Conservation (phyloP, 441 rosid species). For the Cnidoscolus chayamansa region DNA sequence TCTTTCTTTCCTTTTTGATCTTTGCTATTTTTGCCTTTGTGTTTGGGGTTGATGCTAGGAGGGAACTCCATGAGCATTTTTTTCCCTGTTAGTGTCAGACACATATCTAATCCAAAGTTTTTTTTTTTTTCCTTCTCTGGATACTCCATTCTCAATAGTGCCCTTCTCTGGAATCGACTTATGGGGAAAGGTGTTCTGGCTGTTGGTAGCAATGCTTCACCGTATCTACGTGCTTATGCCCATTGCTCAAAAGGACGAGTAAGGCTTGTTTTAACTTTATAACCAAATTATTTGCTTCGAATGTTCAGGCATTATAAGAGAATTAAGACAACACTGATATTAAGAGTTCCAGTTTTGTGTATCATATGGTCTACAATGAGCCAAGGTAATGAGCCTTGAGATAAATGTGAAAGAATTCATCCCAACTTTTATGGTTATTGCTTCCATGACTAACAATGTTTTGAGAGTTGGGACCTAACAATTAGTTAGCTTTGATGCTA, state of each 20-base stretch:
- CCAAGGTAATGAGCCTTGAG: no score
- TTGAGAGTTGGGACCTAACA: no score
- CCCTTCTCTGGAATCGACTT: constrained; percentile 92
- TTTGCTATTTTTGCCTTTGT: not conserved
- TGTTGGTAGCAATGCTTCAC: constrained; percentile 49
- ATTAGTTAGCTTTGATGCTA: no score
- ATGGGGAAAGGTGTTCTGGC: constrained; percentile 86
- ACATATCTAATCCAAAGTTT: constrained; percentile 17
- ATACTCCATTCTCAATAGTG: constrained; percentile 43
- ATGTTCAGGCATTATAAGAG: not conserved
- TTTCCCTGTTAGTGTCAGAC: no score
- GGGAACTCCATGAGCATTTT: not conserved
- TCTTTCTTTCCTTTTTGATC: not conserved
- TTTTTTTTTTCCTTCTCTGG: not conserved
- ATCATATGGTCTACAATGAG: no score
- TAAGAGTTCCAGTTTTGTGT: no score
- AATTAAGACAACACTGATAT: no score
- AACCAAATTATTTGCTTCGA: not conserved
- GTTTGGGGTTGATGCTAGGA: not conserved
- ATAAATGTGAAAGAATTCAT: no score
- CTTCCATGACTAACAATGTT: no score
- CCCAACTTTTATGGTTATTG: no score
- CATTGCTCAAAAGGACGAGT: constrained; percentile 95
- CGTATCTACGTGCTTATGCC: constrained; percentile 69
- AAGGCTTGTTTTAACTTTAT: constrained; percentile 28